Evolutionary conservation across 2,329 filamentous ascomycete species (phyloP).

Genomic region (Sphaerulina musiva): DNA sequence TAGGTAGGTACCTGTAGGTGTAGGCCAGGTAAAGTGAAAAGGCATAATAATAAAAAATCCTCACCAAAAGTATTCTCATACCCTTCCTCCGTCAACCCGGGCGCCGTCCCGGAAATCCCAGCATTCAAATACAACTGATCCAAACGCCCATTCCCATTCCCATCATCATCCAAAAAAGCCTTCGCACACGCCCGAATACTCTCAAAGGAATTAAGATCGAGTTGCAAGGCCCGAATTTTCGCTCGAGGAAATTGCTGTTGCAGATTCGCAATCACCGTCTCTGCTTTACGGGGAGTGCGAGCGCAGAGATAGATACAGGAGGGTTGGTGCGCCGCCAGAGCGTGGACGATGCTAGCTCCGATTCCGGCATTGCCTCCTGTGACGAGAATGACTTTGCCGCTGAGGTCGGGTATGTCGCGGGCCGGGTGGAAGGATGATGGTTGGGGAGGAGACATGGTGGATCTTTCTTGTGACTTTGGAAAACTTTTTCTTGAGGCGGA

Average conservation of each 20-base stretch:
- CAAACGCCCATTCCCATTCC: conserved; percentile 30
- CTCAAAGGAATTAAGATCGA: conserved; percentile 47
- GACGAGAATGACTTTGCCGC: conserved; percentile 40
- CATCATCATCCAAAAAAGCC: conserved; percentile 8
- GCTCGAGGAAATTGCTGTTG: conserved; percentile 32
- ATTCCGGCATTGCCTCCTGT: conserved; percentile 46
- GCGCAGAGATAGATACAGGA: conserved; percentile 44
- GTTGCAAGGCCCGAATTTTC: conserved; percentile 40
- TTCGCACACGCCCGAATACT: conserved; percentile 43
- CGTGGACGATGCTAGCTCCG: conserved; percentile 42
- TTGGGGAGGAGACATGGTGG: conserved; percentile 20
- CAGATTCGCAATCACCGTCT: conserved; percentile 38
- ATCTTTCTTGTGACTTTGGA: too few species aligned
- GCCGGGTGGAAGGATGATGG: conserved; percentile 15
- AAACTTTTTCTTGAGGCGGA: too few species aligned
- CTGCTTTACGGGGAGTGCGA: conserved; percentile 39
- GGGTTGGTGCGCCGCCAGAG: conserved; percentile 42
- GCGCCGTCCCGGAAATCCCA: conserved; percentile 33
- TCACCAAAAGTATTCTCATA: conserved; percentile 35
- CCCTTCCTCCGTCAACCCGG: conserved; percentile 31
- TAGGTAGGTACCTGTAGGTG: too few species aligned
- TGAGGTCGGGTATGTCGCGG: conserved; percentile 38
- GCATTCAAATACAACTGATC: conserved; percentile 43
- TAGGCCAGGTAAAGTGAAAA: too few species aligned
- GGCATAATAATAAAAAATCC: too few species aligned